Evolutionary conservation across 306 rosid genomes (phyloP).

Genomic region (Arachis stenosperma): DNA sequence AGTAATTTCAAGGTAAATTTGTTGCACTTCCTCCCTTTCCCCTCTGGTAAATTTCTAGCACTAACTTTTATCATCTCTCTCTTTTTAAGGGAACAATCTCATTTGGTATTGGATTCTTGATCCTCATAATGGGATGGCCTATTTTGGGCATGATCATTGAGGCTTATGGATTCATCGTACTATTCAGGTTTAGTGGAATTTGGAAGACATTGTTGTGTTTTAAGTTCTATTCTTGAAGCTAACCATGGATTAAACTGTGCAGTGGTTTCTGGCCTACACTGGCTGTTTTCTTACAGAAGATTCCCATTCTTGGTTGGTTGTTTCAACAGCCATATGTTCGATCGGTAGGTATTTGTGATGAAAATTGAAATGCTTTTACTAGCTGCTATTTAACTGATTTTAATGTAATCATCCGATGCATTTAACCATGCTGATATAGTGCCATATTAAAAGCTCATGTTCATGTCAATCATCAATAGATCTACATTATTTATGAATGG

Average conservation of each 20-base stretch:
- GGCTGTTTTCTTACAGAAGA: slow-evolving; percentile 88
- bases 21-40: slow-evolving; percentile 4
- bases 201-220: too few relatives aligned
- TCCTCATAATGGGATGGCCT: slow-evolving; percentile 94
- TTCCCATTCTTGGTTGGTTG: slow-evolving; percentile 94
- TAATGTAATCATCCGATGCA: slow-evolving; percentile 3
- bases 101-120: slow-evolving; percentile 86
- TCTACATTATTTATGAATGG: slow-evolving; percentile 11
- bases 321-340: slow-evolving; percentile 83
- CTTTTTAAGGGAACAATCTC: slow-evolving; percentile 83
- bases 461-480: slow-evolving; percentile 26
- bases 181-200: slow-evolving; percentile 72
- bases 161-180: slow-evolving; percentile 84
- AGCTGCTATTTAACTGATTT: neutral
- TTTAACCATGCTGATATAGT: slow-evolving; percentile 5
- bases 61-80: slow-evolving; percentile 2
- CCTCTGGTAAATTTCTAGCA: slow-evolving; percentile 10
- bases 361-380: slow-evolving; percentile 14
- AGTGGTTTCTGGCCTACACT: slow-evolving; percentile 99
- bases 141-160: slow-evolving; percentile 92
- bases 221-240: slow-evolving; percentile 21
- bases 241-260: slow-evolving; percentile 51
- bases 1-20: slow-evolving; percentile 81
- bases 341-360: slow-evolving; percentile 64
- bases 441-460: neutral